A percentile compares a stretch with the other conserved stretches of the same genome.
These are phyloP conservation scores for Nemania bipapillata DNA, from an alignment of 2,329 filamentous ascomycete species.

Conservation along the genomic window DNA sequence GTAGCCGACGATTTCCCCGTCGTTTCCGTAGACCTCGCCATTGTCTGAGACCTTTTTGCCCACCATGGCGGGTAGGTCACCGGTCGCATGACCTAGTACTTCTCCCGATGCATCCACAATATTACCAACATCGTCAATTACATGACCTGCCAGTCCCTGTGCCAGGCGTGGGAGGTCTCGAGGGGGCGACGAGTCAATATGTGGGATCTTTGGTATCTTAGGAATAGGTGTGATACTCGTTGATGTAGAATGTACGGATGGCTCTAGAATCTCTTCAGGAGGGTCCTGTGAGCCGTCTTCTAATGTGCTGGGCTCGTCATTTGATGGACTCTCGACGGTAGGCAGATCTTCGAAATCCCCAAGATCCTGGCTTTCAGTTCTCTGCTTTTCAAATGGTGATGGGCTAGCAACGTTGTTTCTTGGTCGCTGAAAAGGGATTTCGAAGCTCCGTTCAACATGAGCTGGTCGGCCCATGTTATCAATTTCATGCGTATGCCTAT, in stretches of 20 bases:
- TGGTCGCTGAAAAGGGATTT: constrained; percentile 49
- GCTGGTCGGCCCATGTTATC: constrained; percentile 51
- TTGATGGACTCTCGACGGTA: constrained; percentile 40
- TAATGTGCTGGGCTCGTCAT: constrained; percentile 41
- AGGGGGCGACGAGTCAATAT: constrained; percentile 52
- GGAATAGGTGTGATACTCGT: constrained; percentile 57
- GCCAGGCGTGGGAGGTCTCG: constrained; percentile 52
- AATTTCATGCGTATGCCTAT: constrained; percentile 31
- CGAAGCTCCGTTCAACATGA: constrained; percentile 48
- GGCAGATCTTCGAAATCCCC: constrained; percentile 44
- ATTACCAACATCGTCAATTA: constrained; percentile 66
- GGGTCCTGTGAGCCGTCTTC: constrained; percentile 48
- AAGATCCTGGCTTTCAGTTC: constrained; percentile 37
- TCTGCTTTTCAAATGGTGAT: constrained; percentile 25
- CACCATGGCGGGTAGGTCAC: constrained; percentile 66
- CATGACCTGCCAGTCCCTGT: constrained; percentile 59
- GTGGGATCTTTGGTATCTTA: constrained; percentile 57
- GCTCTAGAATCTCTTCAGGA: constrained; percentile 51
- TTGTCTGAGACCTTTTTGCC: constrained; percentile 59
- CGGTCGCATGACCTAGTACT: constrained; percentile 63
- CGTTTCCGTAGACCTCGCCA: constrained; percentile 60
- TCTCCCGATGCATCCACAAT: constrained; percentile 62
- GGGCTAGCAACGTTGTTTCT: constrained; percentile 38
- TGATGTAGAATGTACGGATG: constrained; percentile 49
- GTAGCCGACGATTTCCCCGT: constrained; percentile 58